Conservation (phyloP, 192 early-diverging fungal species). For the Lobosporangium transversale region DNA sequence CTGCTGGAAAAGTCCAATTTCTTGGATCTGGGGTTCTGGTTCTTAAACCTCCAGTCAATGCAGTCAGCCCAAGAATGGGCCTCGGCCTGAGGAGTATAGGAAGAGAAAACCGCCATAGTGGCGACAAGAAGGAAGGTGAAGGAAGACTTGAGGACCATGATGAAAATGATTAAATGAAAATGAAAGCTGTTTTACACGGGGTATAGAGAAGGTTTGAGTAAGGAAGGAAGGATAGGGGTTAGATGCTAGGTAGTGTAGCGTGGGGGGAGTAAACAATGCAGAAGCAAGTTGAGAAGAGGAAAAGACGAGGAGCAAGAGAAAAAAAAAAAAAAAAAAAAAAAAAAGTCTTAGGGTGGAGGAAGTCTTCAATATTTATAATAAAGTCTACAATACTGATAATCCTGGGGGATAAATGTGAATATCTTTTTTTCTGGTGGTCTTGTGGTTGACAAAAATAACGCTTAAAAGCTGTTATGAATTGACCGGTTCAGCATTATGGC, state of each 20-base stretch:
- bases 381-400: too few relatives aligned
- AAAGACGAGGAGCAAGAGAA: constrained; percentile 15
- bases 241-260: constrained; percentile 40
- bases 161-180: not conserved
- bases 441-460: not conserved
- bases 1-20: constrained; percentile 25
- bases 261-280: constrained; percentile 4
- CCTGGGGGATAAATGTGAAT: too few relatives aligned
- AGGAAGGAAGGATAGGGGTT: constrained; percentile 1
- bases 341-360: not conserved
- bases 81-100: constrained; percentile 31
- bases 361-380: constrained; percentile 3
- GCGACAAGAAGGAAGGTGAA: constrained; percentile 30
- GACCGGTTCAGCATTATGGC: too few relatives aligned
- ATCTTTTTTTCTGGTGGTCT: not conserved
- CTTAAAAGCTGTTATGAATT: too few relatives aligned
- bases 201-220: not conserved
- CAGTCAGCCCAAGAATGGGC: constrained; percentile 48
- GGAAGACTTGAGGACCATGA: constrained; percentile 40
- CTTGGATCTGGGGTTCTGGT: not conserved
- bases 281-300: constrained; percentile 5
- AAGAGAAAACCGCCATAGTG: constrained; percentile 32
- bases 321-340: not conserved
- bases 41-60: constrained; percentile 37
- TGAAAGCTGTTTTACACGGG: not conserved